Evolutionary conservation across 805 yeast species (phyloP), one percentile per base, ranked within the genome.

Genomic region (Metschnikowia borealis): DNA sequence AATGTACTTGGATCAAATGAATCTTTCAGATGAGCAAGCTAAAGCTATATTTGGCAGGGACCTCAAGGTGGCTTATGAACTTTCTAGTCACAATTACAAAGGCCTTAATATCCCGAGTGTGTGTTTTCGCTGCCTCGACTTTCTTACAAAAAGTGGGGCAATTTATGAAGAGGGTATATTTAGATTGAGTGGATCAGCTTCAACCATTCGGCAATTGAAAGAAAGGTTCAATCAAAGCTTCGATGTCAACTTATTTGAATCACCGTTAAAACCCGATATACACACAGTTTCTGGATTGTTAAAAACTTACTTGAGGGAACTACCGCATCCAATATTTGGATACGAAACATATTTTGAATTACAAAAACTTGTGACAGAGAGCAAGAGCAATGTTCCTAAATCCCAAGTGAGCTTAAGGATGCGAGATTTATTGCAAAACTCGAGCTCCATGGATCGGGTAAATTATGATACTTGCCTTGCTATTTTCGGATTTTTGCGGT

Each of bases 101-200:
- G 75, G 79, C 18, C 74, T 71, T 33, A 65, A 64, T 6, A 75
- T 86, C 17, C 97, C 99, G 1, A 82, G 90, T 38, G 83, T 92
- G 6, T 80, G 89, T 15, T 86, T 71, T 59, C 70, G 96, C 52
- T 89, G 96, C 61, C 61, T 91, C 33, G 85, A 81, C 50, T 87
- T 78, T 56, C 72, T 92, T 45, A 75, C 77, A 45, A 76, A 73
- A 36, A 78, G 83, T 23, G 82, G 84, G 20, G 96, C 96, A 0
- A 73, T 84, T n/a, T 79, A 79, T 54, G 94, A 89, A 65, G 96
- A 90, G 61, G 99, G 99, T 10, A 80, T 92, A 2, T 94, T 94
- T 71, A 76, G 99, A 54, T 71, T 90, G 50, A 88, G 91, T 67
- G 98, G 98, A 3, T 88, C 96, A 35, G 86, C 90, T 49, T 78